Evolutionary conservation across 768 basidiomycete genomes (phyloP).

Genomic region (Royoungia palumana): DNA sequence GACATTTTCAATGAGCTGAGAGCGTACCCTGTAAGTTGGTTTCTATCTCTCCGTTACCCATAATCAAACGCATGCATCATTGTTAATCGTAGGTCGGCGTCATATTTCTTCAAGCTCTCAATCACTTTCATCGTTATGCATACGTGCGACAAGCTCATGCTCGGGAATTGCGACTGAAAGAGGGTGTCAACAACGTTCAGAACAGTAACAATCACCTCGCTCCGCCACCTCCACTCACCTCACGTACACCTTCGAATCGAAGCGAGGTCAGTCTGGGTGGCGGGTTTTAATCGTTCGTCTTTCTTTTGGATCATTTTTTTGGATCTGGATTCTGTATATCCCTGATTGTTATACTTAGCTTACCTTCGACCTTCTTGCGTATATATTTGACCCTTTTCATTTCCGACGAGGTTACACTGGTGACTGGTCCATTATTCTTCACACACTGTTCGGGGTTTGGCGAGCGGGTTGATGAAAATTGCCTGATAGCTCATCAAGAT

Average conservation of each 20-base stretch:
- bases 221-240: conserved; percentile 30
- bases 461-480: too few species aligned
- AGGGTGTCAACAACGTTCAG: conserved; percentile 12
- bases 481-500: too few species aligned
- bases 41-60: background rate
- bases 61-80: background rate
- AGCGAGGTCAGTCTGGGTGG: conserved; percentile 42
- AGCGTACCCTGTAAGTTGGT: conserved; percentile 60
- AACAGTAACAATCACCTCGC: conserved; percentile 26
- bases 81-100: conserved; percentile 60
- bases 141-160: conserved; percentile 81
- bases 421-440: too few species aligned
- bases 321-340: background rate
- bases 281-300: conserved; percentile 24
- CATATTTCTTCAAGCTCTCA: conserved; percentile 72
- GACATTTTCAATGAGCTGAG: conserved; percentile 82
- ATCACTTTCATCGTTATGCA: conserved; percentile 87
- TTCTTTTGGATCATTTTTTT: background rate
- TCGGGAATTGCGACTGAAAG: conserved; percentile 44
- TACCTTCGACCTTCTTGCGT: conserved; percentile 31
- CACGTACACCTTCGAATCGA: conserved; percentile 44
- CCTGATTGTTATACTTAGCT: conserved; percentile 16
- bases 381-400: conserved; percentile 8
- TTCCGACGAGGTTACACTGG: too few species aligned
- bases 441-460: too few species aligned